Base-by-base conservation (phyloP, 2,329 filamentous ascomycete species). In the Tolypocladium nubicola region DNA sequence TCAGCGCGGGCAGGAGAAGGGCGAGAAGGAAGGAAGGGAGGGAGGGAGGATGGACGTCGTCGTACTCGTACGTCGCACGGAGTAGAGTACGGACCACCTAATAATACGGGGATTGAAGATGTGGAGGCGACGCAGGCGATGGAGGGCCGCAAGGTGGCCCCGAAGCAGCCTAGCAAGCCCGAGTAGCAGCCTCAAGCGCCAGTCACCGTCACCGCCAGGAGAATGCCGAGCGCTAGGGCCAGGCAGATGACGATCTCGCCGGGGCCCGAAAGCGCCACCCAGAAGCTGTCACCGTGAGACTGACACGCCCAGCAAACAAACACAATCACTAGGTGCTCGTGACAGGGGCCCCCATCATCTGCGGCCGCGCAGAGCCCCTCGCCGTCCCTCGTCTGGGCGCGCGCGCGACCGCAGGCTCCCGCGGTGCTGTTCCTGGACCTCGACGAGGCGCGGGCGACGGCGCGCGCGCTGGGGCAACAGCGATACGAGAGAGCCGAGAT, bases 351-450 rank as follows among this genome's bases (percentile, higher is more conserved):
- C 4, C 26, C 6, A 6, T 6, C 6, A 6, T 30, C 26, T 30
- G 26, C 26, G 30, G 90, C 90, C 0, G 93, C 94, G 69, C 78
- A 83, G 50, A 90, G 89, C 63, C 82, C 86, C 0, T 71, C 76
- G 2, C 79, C 97, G 14, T 76, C 81, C 0, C 76, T 97, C 0
- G 73, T 80, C 0, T 99, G 94, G 92, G 91, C 90, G 9, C 85
- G 89, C 85, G 19, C 90, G 92, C 1, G 94, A 97, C 65, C 80
- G 89, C 16, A 93, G 93, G 0, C 79, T 99, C 0, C 93, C 94
- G 1, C 82, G 88, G 90, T 93, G 13, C 71, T 97, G 1, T 97
- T 97, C 67, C 79, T 99, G 38, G 89, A 94, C 67, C 81, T 97
- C 54, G 83, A 86, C 8, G 83, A 89, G 40, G 82, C 85, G 53